Evolutionary conservation across 805 yeast genomes (phyloP).

Genomic region (Ogataea minuta): DNA sequence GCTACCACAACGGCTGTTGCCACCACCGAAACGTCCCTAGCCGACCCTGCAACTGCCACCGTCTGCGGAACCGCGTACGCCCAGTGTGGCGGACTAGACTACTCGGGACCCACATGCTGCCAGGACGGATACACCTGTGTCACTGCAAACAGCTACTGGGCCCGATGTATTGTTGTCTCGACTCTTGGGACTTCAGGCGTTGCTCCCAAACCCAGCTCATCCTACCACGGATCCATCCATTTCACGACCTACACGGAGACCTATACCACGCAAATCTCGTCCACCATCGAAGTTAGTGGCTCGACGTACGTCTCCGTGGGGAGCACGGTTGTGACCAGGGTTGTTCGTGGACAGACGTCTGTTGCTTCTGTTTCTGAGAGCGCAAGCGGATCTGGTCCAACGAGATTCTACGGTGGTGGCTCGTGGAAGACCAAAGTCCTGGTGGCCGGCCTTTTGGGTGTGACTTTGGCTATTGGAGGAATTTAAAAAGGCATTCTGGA

Average conservation of each 20-base stretch:
- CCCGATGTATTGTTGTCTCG: conserved; percentile 29
- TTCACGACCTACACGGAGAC: conserved; percentile 16
- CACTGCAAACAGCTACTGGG: conserved; percentile 29
- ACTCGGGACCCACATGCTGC: conserved; percentile 29
- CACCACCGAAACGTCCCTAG: not conserved
- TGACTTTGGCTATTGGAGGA: conserved; percentile 22
- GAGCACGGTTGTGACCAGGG: conserved; percentile 17
- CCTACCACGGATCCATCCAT: conserved; percentile 8
- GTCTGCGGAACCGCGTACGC: conserved; percentile 29
- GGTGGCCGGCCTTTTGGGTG: conserved; percentile 23
- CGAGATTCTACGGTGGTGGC: conserved; percentile 9
- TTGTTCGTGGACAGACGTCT: conserved; percentile 21
- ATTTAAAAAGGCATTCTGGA: too few relatives aligned
- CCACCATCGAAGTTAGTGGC: conserved; percentile 14
- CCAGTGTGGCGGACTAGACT: conserved; percentile 33
- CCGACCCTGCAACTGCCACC: conserved; percentile 3
- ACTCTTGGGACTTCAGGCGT: conserved; percentile 17
- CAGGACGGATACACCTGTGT: conserved; percentile 25
- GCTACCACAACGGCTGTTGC: conserved; percentile 9
- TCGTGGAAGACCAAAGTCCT: conserved; percentile 25
- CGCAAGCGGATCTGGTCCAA: conserved; percentile 16
- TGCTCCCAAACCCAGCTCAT: conserved; percentile 2
- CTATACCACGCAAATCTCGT: conserved; percentile 11
- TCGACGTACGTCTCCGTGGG: conserved; percentile 14
- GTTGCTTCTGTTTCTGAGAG: conserved; percentile 19